Conservation (phyloP, 2,329 filamentous ascomycete species). For the Lachnellula arida region DNA sequence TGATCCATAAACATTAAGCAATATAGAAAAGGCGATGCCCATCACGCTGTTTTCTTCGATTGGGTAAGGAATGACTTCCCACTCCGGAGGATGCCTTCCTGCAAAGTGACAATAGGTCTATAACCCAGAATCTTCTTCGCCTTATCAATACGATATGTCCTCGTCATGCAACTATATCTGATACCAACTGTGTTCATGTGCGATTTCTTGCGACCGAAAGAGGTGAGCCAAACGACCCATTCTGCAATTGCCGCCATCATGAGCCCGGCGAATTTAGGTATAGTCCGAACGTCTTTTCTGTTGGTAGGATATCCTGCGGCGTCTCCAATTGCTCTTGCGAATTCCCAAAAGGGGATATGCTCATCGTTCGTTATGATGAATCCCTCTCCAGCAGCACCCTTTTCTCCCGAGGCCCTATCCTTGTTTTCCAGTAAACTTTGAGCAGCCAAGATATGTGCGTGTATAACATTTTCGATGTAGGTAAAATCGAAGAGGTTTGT, state of each 20-base stretch:
- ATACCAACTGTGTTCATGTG: slow-evolving; percentile 29
- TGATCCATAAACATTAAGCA: too few relatives aligned
- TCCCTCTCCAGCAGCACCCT: slow-evolving; percentile 9
- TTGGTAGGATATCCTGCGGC: slow-evolving; percentile 5
- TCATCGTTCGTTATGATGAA: slow-evolving; percentile 21
- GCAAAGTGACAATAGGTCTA: slow-evolving; percentile 56
- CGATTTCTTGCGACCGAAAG: slow-evolving; percentile 12
- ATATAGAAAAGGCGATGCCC: not conserved
- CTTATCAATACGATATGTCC: slow-evolving; percentile 72
- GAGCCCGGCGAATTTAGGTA: slow-evolving; percentile 8
- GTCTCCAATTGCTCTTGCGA: slow-evolving; percentile 7
- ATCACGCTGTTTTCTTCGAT: not conserved
- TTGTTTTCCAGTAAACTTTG: slow-evolving; percentile 30
- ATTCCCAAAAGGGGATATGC: slow-evolving; percentile 15
- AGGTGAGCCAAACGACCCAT: slow-evolving; percentile 15
- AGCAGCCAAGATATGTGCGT: slow-evolving; percentile 46
- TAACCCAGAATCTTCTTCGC: slow-evolving; percentile 65
- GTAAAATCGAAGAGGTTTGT: slow-evolving; percentile 51
- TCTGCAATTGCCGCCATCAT: slow-evolving; percentile 11
- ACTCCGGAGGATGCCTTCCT: slow-evolving; percentile 45
- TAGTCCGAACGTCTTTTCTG: slow-evolving; percentile 4
- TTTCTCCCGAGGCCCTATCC: not conserved
- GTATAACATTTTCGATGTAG: slow-evolving; percentile 47
- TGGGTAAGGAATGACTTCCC: not conserved
- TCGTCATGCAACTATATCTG: slow-evolving; percentile 63